Percentiles rank a stretch among this genome's conserved stretches.
Evolutionary conservation across 306 rosid species (phyloP).

Genomic region (Ochetophila trinervis): DNA sequence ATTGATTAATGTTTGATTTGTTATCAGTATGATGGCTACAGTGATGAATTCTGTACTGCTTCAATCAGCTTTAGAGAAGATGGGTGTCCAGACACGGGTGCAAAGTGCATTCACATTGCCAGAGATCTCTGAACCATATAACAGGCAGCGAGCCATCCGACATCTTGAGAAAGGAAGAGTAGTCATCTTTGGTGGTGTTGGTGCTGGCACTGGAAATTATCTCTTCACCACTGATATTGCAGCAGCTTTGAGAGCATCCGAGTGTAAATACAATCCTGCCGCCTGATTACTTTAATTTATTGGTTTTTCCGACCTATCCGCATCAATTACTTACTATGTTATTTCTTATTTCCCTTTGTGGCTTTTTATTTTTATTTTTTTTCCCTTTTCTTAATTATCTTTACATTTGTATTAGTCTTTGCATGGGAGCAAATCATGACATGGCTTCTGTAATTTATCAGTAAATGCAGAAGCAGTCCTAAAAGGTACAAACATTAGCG

Average conservation of each 20-base stretch:
- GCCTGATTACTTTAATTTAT: neutral
- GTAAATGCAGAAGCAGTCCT: constrained; percentile 61
- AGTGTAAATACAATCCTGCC: constrained; percentile 33
- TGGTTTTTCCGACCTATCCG: neutral
- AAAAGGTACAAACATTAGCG: constrained; percentile 56
- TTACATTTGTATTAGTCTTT: too few species aligned
- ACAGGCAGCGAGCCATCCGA: constrained; percentile 63
- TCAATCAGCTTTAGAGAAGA: constrained; percentile 66
- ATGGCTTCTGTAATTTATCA: constrained; percentile 14
- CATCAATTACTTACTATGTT: constrained; percentile 1
- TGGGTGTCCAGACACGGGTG: constrained; percentile 67
- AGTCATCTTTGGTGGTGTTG: constrained; percentile 61
- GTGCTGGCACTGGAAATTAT: constrained; percentile 52
- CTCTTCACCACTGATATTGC: constrained; percentile 56
- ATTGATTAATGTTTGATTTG: constrained; percentile 6
- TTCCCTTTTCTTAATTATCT: too few species aligned
- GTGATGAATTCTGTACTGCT: constrained; percentile 63
- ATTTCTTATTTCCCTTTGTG: constrained; percentile 17
- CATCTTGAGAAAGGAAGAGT: constrained; percentile 79
- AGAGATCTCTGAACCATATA: constrained; percentile 62
- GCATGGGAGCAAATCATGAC: neutral
- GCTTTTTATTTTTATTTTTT: too few species aligned
- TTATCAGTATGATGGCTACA: constrained; percentile 60
- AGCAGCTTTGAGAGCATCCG: constrained; percentile 65
- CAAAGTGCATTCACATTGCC: constrained; percentile 52